phyloP scores from a whole-genome alignment of 495 filamentous ascomycete species.

The Antarctomyces pellizariae region DNA sequence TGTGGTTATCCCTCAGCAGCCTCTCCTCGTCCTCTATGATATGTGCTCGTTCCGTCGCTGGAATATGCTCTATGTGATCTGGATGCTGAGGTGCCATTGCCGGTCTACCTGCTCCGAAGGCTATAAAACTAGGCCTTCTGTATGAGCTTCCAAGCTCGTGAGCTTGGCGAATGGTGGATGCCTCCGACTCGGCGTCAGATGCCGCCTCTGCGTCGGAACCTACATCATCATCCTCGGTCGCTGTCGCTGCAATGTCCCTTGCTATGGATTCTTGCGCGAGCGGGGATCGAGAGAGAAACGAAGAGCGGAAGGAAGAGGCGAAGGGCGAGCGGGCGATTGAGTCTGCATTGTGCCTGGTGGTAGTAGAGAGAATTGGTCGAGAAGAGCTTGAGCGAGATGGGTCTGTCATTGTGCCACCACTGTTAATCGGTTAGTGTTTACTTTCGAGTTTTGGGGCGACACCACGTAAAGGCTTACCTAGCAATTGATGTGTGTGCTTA shows the following conservation, averaged over 20 bases:
- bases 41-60: no score
- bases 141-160: conserved; percentile 47
- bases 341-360: no score
- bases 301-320: conserved; percentile 16
- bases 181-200: conserved; percentile 26
- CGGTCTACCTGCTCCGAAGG: conserved; percentile 30
- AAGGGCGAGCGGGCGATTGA: conserved; percentile 11
- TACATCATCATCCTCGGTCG: conserved; percentile 8
- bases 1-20: conserved; percentile 52
- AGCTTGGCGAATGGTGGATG: conserved; percentile 21
- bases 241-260: conserved; percentile 32
- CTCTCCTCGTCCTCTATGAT: conserved; percentile 48
- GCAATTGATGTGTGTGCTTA: no score
- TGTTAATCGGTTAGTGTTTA: no score
- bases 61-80: no score
- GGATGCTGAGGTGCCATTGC: conserved; percentile 18
- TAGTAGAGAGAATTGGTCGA: no score
- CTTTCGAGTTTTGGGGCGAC: no score
- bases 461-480: no score
- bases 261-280: conserved; percentile 47
- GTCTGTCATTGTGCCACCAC: no score
- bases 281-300: conserved; percentile 33
- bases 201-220: conserved; percentile 9
- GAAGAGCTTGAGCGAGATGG: no score
- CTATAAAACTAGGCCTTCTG: conserved; percentile 39